Evolutionary conservation across 306 rosid species (phyloP).

Genomic region (Mucuna pruriens): DNA sequence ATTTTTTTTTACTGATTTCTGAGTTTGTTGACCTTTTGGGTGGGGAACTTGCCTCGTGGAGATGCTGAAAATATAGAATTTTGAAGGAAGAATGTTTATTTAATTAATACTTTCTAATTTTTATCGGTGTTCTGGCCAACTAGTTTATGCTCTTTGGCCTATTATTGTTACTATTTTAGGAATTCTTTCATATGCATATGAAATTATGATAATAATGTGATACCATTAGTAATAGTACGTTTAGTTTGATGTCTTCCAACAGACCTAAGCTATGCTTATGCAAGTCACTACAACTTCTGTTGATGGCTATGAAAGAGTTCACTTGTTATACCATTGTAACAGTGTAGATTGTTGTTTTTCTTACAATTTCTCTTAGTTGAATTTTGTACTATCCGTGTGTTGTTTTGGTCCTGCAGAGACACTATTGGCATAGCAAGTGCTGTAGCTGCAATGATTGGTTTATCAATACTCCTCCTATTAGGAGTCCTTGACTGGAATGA

Average conservation of each 20-base stretch:
- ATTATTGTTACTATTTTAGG: background rate
- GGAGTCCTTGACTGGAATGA: slow-evolving; percentile 97
- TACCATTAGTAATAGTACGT: background rate
- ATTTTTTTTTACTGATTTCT: background rate
- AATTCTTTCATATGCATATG: background rate
- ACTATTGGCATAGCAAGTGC: slow-evolving; percentile 74
- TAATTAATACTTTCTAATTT: slow-evolving; percentile 16
- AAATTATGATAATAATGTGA: background rate
- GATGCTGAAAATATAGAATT: slow-evolving; percentile 26
- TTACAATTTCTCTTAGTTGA: slow-evolving; percentile 14
- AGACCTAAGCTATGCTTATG: slow-evolving; percentile 18
- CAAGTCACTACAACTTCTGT: background rate
- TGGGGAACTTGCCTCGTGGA: background rate
- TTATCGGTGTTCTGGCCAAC: background rate
- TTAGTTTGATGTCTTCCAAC: background rate
- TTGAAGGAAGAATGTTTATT: slow-evolving; percentile 13
- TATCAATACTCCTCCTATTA: slow-evolving; percentile 73
- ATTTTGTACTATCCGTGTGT: slow-evolving; percentile 18
- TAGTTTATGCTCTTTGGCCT: slow-evolving; percentile 22
- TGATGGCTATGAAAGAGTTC: background rate
- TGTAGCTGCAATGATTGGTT: slow-evolving; percentile 94
- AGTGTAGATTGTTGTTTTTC: slow-evolving; percentile 18
- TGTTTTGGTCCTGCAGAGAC: slow-evolving; percentile 61
- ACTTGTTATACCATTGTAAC: background rate
- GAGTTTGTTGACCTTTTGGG: slow-evolving; percentile 28